These are phyloP conservation scores for Saksenaea oblongispora DNA, from an alignment of 371 early-diverging fungal genomes.

Conservation along the genomic window DNA sequence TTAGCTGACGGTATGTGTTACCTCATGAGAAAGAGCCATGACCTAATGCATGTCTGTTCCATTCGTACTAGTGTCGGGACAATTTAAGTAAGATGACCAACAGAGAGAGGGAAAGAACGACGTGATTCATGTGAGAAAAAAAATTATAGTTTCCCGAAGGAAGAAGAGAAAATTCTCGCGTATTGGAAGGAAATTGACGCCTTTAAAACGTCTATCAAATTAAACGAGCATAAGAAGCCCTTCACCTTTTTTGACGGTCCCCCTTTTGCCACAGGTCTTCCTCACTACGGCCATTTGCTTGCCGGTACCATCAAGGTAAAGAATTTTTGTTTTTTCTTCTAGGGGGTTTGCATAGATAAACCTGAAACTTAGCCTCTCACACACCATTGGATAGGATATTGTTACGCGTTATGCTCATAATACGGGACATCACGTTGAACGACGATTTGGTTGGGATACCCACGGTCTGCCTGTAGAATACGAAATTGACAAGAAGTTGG, in stretches of 20 bases:
- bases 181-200: slow-evolving; percentile 99
- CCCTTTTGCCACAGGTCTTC: slow-evolving; percentile 99
- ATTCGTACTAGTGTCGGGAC: slow-evolving; percentile 45
- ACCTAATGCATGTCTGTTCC: neutral
- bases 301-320: slow-evolving; percentile 98
- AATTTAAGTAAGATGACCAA: slow-evolving; percentile 44
- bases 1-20: slow-evolving; percentile 47
- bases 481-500: slow-evolving; percentile 98
- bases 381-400: slow-evolving; percentile 74
- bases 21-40: neutral
- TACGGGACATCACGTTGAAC: slow-evolving; percentile 98
- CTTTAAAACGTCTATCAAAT: slow-evolving; percentile 92
- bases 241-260: slow-evolving; percentile 99
- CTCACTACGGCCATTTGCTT: slow-evolving; percentile 99
- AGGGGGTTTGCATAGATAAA: neutral
- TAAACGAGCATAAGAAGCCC: slow-evolving; percentile 87
- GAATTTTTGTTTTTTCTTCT: neutral
- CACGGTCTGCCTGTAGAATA: slow-evolving; percentile 99
- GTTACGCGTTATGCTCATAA: slow-evolving; percentile 98
- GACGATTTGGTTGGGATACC: slow-evolving; percentile 99
- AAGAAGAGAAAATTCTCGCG: slow-evolving; percentile 94
- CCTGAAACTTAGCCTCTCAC: neutral
- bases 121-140: neutral
- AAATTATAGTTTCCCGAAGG: slow-evolving; percentile 83
- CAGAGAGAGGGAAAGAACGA: neutral